phyloP scores from a whole-genome alignment of 2,329 filamentous ascomycete genomes.

The Chalaropsis thielavioides region DNA sequence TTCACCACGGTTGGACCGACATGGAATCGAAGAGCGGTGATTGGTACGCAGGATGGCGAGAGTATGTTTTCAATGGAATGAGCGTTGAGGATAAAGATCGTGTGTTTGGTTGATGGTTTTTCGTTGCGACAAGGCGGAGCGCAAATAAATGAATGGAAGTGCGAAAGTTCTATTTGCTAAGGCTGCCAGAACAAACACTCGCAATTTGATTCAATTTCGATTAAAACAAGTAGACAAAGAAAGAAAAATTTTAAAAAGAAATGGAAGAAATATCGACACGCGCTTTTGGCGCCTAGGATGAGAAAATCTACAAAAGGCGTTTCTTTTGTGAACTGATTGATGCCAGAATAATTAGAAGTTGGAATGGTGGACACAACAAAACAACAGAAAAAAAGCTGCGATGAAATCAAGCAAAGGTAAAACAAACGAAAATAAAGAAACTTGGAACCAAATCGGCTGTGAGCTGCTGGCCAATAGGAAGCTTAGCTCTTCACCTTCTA shows the following conservation, averaged over 20 bases:
- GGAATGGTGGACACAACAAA: not conserved
- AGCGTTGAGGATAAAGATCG: not conserved
- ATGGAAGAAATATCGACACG: not conserved
- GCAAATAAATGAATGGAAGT: slow-evolving; percentile 1
- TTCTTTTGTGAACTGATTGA: not conserved
- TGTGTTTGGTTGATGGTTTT: not conserved
- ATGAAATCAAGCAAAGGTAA: not conserved
- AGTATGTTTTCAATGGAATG: not conserved
- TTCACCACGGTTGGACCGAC: slow-evolving; percentile 4
- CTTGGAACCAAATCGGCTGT: not conserved
- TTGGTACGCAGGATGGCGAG: not conserved
- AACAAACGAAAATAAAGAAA: not conserved
- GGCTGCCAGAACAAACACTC: not conserved
- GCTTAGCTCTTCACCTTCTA: not conserved
- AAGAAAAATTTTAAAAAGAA: not conserved
- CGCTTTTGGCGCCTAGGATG: not conserved
- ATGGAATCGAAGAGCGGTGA: slow-evolving; percentile 2
- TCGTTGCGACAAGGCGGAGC: not conserved
- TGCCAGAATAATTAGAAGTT: not conserved
- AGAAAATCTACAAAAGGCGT: not conserved
- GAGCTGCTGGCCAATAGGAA: not conserved
- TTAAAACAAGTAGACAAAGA: slow-evolving; percentile 6
- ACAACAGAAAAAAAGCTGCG: slow-evolving; percentile 1
- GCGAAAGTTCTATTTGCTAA: not conserved
- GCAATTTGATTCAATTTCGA: not conserved